Evolutionary conservation across 2,329 filamentous ascomycete genomes (phyloP), one percentile per base, ranked within the genome.

Genomic region (Pseudogymnoascus sp.): DNA sequence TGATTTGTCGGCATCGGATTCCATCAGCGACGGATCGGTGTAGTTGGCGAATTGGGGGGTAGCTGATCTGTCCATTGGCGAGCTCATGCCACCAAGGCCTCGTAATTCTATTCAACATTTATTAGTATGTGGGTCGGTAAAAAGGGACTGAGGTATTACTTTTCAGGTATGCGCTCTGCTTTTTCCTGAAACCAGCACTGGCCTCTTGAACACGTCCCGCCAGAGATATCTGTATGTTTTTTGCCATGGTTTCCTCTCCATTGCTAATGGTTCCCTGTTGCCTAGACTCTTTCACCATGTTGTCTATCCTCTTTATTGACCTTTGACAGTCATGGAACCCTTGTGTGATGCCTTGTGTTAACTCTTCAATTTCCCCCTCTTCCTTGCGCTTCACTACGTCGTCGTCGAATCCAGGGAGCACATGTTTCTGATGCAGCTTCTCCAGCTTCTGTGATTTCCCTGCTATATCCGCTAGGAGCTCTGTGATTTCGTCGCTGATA

Each of bases 401-500:
- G 70, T 99, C 94, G 72, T 97, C 92, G 76, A 99, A 99, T 29
- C 93, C 92, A 0, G 94, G 94, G 12, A 99, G 81, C 44, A 99
- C 90, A 76, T 99, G 94, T 74, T 97, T 97, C 76, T 96, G 92
- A 74, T 99, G 94, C 65, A 99, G 80, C 72, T 92, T 91, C 72
- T 97, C 94, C 33, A 99, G 83, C 69, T 86, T 87, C 69, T 90
- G 86, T 67, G 91, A 90, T 77, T 95, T 91, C 64, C 85, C 86
- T 60, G 91, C 88, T 67, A 97, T 91, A 63, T 90, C 85, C 65
- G 84, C 82, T 8, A 99, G 83, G 42, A 90, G 78, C 63, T 97
- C 91, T 31, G 89, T 87, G 64, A 99, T 91, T 73, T 97, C 92
- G 73, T 97, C 94, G 71, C 92, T 92, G 63, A 96, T 82, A 72